These are phyloP conservation scores for Leccinum pellstonianum DNA, from an alignment of 768 basidiomycete genomes.

Conservation along the genomic window DNA sequence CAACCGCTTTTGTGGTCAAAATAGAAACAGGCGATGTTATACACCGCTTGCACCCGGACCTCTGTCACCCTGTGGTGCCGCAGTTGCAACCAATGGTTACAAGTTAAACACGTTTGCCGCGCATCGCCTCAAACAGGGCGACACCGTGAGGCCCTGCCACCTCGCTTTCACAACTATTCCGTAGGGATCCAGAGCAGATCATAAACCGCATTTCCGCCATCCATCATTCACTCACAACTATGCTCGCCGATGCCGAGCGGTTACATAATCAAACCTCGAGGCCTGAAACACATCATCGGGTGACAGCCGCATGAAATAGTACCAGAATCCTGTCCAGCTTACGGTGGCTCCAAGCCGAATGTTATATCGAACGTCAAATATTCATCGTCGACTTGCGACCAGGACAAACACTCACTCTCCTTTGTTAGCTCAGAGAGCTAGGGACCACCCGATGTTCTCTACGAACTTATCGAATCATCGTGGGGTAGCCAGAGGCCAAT, in stretches of 20 bases:
- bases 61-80: constrained; percentile 23
- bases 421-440: too few relatives aligned
- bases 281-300: too few relatives aligned
- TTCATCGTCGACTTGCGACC: background rate
- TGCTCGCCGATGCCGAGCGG: too few relatives aligned
- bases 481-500: too few relatives aligned
- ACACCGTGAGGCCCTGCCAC: background rate
- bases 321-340: background rate
- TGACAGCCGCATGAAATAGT: too few relatives aligned
- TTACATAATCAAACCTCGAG: background rate
- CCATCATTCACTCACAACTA: too few relatives aligned
- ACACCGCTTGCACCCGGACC: constrained; percentile 32
- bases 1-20: constrained; percentile 28
- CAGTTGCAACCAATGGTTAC: background rate
- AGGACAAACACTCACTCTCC: too few relatives aligned
- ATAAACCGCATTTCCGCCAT: background rate
- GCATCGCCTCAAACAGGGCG: background rate
- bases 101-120: background rate
- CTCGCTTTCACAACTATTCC: background rate
- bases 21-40: constrained; percentile 35
- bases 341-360: background rate
- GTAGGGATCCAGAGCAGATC: background rate
- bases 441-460: too few relatives aligned
- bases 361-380: background rate
- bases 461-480: too few relatives aligned